A percentile compares a stretch with the other conserved stretches of the same genome.
These are phyloP conservation scores for Tricladium varicosporioides DNA, from an alignment of 2,329 filamentous ascomycete genomes.

Conservation along the genomic window DNA sequence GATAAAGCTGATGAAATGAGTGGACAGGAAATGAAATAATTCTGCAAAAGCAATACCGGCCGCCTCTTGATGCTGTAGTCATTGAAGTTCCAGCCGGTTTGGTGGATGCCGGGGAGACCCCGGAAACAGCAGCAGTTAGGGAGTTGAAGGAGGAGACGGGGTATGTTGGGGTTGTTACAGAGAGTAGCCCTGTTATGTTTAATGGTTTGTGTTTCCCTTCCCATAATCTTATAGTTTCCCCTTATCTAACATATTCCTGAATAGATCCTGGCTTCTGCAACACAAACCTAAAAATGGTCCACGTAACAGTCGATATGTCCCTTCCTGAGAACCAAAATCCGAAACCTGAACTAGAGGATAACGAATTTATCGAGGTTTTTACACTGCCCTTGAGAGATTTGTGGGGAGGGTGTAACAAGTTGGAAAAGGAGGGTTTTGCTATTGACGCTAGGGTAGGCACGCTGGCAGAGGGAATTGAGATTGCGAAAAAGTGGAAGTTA, in stretches of 20 bases:
- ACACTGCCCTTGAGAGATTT: slow-evolving; percentile 44
- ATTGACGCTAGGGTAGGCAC: slow-evolving; percentile 40
- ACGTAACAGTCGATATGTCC: slow-evolving; percentile 46
- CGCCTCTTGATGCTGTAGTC: slow-evolving; percentile 55
- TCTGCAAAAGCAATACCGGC: slow-evolving; percentile 66
- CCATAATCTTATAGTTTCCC: no score
- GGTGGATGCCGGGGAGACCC: slow-evolving; percentile 59
- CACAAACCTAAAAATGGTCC: slow-evolving; percentile 58
- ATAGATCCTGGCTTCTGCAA: slow-evolving; percentile 63
- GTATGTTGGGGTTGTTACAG: slow-evolving; percentile 53
- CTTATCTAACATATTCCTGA: neutral
- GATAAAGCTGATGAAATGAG: neutral
- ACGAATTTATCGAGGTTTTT: slow-evolving; percentile 53
- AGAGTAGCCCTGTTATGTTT: slow-evolving; percentile 65
- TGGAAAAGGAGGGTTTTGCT: slow-evolving; percentile 41
- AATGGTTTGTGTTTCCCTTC: no score
- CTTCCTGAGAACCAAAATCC: slow-evolving; percentile 44
- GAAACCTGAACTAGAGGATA: slow-evolving; percentile 47
- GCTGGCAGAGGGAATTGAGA: slow-evolving; percentile 39
- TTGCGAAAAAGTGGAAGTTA: slow-evolving; percentile 37
- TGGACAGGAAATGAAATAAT: slow-evolving; percentile 50
- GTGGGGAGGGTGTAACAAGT: slow-evolving; percentile 43
- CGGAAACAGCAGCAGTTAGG: slow-evolving; percentile 59
- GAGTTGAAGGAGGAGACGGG: slow-evolving; percentile 68
- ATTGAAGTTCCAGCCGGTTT: slow-evolving; percentile 66